Percentiles rank a stretch among this genome's conserved stretches.
Conservation (phyloP, 2,329 filamentous ascomycete species). For the Diaporthe citri region DNA sequence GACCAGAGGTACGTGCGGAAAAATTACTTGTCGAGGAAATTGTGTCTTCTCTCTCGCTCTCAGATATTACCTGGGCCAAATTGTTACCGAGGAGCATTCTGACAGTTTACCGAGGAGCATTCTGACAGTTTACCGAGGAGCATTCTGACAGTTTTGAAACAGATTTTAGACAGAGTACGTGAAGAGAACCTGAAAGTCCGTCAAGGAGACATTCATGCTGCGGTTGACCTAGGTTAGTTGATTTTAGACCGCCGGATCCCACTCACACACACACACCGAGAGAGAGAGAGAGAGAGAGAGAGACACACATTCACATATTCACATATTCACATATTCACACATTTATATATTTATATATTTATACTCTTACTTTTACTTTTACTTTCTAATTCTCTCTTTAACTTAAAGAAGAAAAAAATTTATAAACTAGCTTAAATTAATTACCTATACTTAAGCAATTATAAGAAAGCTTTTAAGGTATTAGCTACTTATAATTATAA, state of each 20-base stretch:
- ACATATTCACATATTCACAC: too few relatives aligned
- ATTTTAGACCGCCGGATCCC: too few relatives aligned
- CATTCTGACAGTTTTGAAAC: background rate
- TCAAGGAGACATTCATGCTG: conserved; percentile 77
- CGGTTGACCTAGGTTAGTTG: conserved; percentile 70
- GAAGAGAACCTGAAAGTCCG: conserved; percentile 88
- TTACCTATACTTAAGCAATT: conserved; percentile 93
- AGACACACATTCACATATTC: too few relatives aligned
- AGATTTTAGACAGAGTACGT: conserved; percentile 87
- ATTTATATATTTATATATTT: too few relatives aligned
- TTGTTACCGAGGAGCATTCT: too few relatives aligned
- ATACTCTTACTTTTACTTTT: too few relatives aligned
- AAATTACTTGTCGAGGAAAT: background rate
- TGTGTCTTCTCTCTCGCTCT: background rate
- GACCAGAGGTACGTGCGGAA: background rate
- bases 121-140: background rate
- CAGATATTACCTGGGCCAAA: background rate
- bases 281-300: too few relatives aligned
- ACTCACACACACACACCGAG: too few relatives aligned
- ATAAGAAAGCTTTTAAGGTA: conserved; percentile 93
- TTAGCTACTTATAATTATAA: conserved; percentile 96
- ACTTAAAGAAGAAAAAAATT: too few relatives aligned
- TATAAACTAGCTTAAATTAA: conserved; percentile 80
- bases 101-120: too few relatives aligned
- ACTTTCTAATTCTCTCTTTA: too few relatives aligned